Evolutionary conservation across 192 early-diverging fungal genomes (phyloP).

Genomic region (Radiomyces spectabilis): DNA sequence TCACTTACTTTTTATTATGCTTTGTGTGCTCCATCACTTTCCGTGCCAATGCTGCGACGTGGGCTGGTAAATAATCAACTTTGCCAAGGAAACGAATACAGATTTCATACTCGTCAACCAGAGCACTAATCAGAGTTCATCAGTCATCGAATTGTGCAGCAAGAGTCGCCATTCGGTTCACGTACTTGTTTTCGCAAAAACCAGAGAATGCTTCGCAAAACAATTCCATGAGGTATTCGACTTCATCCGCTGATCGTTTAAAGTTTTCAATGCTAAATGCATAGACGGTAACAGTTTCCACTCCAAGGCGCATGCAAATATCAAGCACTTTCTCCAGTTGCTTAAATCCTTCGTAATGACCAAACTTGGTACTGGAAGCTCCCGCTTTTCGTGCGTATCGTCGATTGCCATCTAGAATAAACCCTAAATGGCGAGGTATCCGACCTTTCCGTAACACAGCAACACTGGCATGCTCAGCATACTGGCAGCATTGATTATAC

Average conservation of each 20-base stretch:
- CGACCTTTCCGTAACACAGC: conserved; percentile 54
- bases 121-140: conserved; percentile 41
- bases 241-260: conserved; percentile 78
- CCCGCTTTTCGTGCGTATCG: conserved; percentile 71
- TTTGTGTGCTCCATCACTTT: conserved; percentile 60
- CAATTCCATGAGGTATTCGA: conserved; percentile 77
- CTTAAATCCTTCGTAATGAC: conserved; percentile 77
- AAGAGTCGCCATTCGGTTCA: neutral
- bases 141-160: neutral
- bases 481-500: too few relatives aligned
- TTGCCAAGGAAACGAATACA: conserved; percentile 80
- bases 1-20: conserved; percentile 45
- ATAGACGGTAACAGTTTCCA: conserved; percentile 85
- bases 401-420: conserved; percentile 98
- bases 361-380: conserved; percentile 45
- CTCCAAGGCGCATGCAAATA: conserved; percentile 80
- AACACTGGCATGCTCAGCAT: conserved; percentile 16
- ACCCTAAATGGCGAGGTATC: conserved; percentile 85
- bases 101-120: conserved; percentile 64
- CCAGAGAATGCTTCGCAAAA: conserved; percentile 70
- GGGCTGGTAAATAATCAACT: conserved; percentile 51
- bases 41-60: conserved; percentile 53
- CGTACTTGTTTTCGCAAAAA: conserved; percentile 63
- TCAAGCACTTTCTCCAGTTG: conserved; percentile 77
- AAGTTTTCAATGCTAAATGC: conserved; percentile 99